Evolutionary conservation across 176 grass and related monocot species (phyloP), one percentile per base, ranked within the genome.

Genomic region (Aegilops umbellulata): DNA sequence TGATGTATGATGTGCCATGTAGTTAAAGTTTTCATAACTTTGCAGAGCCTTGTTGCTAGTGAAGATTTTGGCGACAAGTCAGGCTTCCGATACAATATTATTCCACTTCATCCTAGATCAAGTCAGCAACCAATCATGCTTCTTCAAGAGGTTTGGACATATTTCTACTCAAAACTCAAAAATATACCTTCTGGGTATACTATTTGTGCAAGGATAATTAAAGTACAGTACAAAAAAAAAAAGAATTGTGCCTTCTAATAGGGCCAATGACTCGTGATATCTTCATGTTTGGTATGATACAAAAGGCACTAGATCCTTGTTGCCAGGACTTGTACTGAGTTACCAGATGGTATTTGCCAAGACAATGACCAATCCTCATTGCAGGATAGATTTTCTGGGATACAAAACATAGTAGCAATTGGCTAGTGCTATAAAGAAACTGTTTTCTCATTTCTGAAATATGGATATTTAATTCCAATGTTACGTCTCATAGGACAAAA

Each of bases 51-150:
- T 72, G 64, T 82, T 83, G 58, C 85, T 17, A 80, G 82, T 63
- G 88, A 95, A 91, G 85, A 88, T 82, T 86, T 88, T 69, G 89
- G 85, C 49, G 91, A 95, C 85, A 94, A 76, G 74, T 89, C 91
- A 77, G 82, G 82, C 41, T 84, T 92, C 25, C 86, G 79, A 80
- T 95, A 89, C 82, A 98, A 98, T 92, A 98, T 98, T 87, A 84
- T 98, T 90, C 91, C 95, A 4, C 88, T 98, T 61, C 87, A 98
- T 92, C 64, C 78, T 72, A 88, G 84, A 87, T 85, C 35, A 66
- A 88, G 75, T 65, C 88, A 92, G 65, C 90, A 90, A 86, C 81
- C 88, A 81, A 98, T 98, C 79, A 98, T 95, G 95, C 88, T 92
- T 88, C 68, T 94, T 66, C 90, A 92, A 71, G 95, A 98, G 95